Base-by-base conservation (phyloP, 345 rosid genomes). In the Dimocarpus longan region DNA sequence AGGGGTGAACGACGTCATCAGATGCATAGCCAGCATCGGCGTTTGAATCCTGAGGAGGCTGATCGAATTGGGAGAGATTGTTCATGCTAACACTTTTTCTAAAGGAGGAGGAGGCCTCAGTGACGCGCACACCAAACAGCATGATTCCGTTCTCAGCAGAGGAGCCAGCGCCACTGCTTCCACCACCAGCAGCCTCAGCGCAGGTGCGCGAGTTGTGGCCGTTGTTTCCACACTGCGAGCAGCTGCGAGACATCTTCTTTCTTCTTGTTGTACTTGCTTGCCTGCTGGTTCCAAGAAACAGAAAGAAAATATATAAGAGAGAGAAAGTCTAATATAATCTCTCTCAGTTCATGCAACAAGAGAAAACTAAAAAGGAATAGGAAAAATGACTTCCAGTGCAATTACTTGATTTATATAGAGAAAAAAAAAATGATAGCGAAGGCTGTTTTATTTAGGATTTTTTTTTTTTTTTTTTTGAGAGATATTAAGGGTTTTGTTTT, bases 111-210 rank as follows among this genome's bases (percentile, higher is more conserved):
- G 46, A 74, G n/a, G 80, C 94, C 39, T 84, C 86, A 0, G 87
- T 84, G n/a, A 92, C 84, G 19, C 91, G 86, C 5, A 92, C 97
- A 19, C 97, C 97, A 68, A 92, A 92, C 16, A 92, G 82, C 97
- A 89, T 90, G 86, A 88, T 87, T 3, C 87, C 91, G 75, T 87
- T 89, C 74, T 84, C 88, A 28, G 77, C 78, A 0, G 76, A 76
- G 1, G 76, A 79, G n/a, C 68, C 64, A 44, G 66, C 46, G 54
- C 66, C 83, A 3, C 74, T 16, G 57, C 75, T 59, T 3, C 75
- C 65, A 3, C 80, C 69, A 73, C 32, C 71, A 19, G 48, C 46
- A 42, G 62, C 73, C 71, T 85, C 89, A 8, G 70, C 84, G 73
- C 93, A 88, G 0, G 91, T 87, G 26, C 89, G 84, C 4, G 92